Conservation (phyloP, 2,329 filamentous ascomycete species). For the Fusarium gaditjirri region DNA sequence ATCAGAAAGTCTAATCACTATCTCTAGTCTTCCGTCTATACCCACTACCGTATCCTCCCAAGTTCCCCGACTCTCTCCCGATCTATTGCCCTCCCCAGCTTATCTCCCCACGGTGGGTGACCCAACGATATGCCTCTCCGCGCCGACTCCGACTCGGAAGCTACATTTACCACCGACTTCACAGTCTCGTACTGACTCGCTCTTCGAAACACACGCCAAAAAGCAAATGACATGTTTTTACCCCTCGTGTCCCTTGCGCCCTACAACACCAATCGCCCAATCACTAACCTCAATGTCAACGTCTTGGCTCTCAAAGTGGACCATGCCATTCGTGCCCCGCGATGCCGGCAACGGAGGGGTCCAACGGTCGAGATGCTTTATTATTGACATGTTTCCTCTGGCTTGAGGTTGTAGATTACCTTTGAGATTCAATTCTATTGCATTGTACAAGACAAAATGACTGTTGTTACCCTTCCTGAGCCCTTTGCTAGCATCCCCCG, state of each 20-base stretch:
- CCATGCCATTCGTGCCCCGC: conserved; percentile 24
- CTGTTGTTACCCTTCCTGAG: conserved; percentile 61
- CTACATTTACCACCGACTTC: conserved; percentile 32
- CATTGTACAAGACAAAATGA: conserved; percentile 38
- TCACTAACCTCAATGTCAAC: background rate
- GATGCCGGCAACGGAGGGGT: conserved; percentile 33
- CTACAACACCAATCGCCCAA: conserved; percentile 23
- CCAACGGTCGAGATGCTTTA: background rate
- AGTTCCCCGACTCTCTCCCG: background rate
- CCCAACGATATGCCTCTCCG: conserved; percentile 7
- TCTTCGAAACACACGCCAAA: background rate
- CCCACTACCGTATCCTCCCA: background rate
- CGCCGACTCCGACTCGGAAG: conserved; percentile 13
- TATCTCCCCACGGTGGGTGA: conserved; percentile 19
- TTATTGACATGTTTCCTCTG: background rate
- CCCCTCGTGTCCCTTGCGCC: conserved; percentile 40
- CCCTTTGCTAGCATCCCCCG: conserved; percentile 72
- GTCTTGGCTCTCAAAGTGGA: conserved; percentile 26
- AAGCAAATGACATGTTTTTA: conserved; percentile 19
- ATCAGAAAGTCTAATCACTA: background rate
- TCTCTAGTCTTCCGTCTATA: background rate
- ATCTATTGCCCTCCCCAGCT: background rate
- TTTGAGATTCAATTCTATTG: background rate
- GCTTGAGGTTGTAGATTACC: background rate
- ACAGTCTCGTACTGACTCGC: conserved; percentile 23